Evolutionary conservation across 2,329 filamentous ascomycete species (phyloP).

Genomic region (Orbilia quercus): DNA sequence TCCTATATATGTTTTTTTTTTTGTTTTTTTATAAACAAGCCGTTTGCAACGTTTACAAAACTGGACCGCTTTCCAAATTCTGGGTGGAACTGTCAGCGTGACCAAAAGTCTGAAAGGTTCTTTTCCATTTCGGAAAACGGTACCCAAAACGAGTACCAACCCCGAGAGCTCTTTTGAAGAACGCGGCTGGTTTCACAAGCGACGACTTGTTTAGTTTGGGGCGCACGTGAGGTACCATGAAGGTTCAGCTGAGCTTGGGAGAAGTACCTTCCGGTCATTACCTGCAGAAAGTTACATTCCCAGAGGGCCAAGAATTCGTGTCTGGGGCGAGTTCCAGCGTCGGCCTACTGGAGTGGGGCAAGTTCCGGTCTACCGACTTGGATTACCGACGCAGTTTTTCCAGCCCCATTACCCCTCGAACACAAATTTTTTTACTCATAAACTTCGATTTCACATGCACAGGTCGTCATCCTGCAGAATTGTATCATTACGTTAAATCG

Average conservation of each 20-base stretch:
- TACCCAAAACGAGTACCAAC: slow-evolving; percentile 33
- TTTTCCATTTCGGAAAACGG: slow-evolving; percentile 19
- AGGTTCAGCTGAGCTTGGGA: slow-evolving; percentile 15
- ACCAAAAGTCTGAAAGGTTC: slow-evolving; percentile 18
- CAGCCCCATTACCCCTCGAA: slow-evolving; percentile 20
- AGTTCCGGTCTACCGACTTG: slow-evolving; percentile 51
- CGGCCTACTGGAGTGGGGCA: slow-evolving; percentile 55
- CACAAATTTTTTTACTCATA: slow-evolving; percentile 16
- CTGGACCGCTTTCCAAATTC: slow-evolving; percentile 39
- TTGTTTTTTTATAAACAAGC: too few relatives aligned
- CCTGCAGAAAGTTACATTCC: slow-evolving; percentile 12
- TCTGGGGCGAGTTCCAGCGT: slow-evolving; percentile 30
- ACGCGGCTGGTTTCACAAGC: slow-evolving; percentile 38
- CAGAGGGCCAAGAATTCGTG: slow-evolving; percentile 10
- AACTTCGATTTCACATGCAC: slow-evolving; percentile 44
- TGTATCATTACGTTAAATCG: slow-evolving; percentile 30
- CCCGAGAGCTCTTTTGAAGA: slow-evolving; percentile 34
- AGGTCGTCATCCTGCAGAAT: slow-evolving; percentile 39
- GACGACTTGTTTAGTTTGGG: background rate
- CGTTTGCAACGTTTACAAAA: slow-evolving; percentile 20
- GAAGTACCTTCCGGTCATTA: slow-evolving; percentile 19
- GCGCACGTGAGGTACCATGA: slow-evolving; percentile 34
- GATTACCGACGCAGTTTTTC: slow-evolving; percentile 44
- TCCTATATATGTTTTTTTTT: background rate
- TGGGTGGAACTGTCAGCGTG: slow-evolving; percentile 25